Base-by-base conservation (phyloP, 495 filamentous ascomycete genomes). In the Xylaria grammica region DNA sequence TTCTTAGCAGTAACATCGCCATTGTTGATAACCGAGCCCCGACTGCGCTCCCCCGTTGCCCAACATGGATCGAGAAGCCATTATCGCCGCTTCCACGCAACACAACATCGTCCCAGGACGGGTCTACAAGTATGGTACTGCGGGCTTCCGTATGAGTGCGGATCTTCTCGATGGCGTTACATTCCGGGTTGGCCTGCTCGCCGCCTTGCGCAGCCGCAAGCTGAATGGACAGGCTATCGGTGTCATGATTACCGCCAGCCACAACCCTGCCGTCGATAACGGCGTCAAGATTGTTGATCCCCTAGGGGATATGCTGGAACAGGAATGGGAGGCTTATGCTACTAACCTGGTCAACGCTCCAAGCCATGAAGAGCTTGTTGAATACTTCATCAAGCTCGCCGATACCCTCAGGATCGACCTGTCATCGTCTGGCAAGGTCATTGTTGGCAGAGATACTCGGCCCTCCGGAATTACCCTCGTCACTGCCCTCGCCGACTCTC, bases 231-330 rank as follows among this genome's bases (percentile, higher is more conserved):
- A 94, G 81, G 90, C 91, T 69, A 96, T 99, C 74, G 95, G 95
- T 74, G 87, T 99, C 55, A 98, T 99, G 95, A 93, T 99, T 75
- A 99, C 95, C 67, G 95, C 95, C 36, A 97, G 92, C 69, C 95
- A 99, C 85, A 99, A 99, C 79, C 92, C 92, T 40, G 92, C 96
- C 3, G 89, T 90, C 70, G 95, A 99, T 78, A 99, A 99, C 80
- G 95, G 95, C 57, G 92, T 99, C 68, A 99, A 99, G 85, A 84
- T 99, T 66, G 91, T 99, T 67, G 95, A 99, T 77, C 95, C 95
- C 13, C 91, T 96, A 89, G 94, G 94, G 65, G 94, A 97, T 74
- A 98, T 98, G 94, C 84, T 98, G 24, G 92, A 97, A 82, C 91
- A 85, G 65, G 89, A 92, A 63, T 99, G 96, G 96, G 95, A 99